Evolutionary conservation across 176 grass and related monocot species (phyloP).

Genomic region (Elymus sibiricus): DNA sequence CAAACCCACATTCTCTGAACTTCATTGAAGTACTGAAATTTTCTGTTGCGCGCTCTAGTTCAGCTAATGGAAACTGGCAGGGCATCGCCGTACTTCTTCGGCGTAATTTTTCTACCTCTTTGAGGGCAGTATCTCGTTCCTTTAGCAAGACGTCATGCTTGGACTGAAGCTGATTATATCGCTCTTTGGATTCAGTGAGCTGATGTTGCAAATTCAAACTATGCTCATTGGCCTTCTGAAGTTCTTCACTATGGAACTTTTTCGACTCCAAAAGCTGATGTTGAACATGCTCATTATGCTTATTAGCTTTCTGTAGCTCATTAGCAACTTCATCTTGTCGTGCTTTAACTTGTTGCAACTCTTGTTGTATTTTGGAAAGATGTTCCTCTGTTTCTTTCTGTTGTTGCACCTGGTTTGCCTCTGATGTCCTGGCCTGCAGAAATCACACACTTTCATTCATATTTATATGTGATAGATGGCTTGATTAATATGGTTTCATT

Average conservation of each 20-base stretch:
- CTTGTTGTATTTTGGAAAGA: slow-evolving; percentile 24
- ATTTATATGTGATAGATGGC: too few species aligned
- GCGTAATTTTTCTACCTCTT: slow-evolving; percentile 30
- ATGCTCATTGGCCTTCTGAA: slow-evolving; percentile 4
- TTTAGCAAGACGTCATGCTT: slow-evolving; percentile 26
- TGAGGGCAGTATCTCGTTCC: slow-evolving; percentile 30
- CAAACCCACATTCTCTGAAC: slow-evolving; percentile 41
- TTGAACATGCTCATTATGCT: not conserved
- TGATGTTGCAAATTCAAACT: slow-evolving; percentile 3
- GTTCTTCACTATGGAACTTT: not conserved
- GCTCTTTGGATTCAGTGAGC: slow-evolving; percentile 24
- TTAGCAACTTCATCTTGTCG: not conserved
- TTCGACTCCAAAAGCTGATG: slow-evolving; percentile 19
- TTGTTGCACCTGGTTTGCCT: not conserved
- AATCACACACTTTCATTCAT: not conserved
- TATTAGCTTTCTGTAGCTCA: slow-evolving; percentile 14
- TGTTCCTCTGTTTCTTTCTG: not conserved
- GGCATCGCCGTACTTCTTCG: slow-evolving; percentile 36
- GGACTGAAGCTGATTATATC: slow-evolving; percentile 28
- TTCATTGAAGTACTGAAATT: slow-evolving; percentile 33
- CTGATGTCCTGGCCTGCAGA: not conserved
- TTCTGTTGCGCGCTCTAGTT: slow-evolving; percentile 34
- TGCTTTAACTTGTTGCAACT: slow-evolving; percentile 13
- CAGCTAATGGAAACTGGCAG: slow-evolving; percentile 28
- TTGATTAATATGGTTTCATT: not conserved